Evolutionary conservation across 176 grass and related monocot genomes (phyloP).

Genomic region (Bromus sterilis): DNA sequence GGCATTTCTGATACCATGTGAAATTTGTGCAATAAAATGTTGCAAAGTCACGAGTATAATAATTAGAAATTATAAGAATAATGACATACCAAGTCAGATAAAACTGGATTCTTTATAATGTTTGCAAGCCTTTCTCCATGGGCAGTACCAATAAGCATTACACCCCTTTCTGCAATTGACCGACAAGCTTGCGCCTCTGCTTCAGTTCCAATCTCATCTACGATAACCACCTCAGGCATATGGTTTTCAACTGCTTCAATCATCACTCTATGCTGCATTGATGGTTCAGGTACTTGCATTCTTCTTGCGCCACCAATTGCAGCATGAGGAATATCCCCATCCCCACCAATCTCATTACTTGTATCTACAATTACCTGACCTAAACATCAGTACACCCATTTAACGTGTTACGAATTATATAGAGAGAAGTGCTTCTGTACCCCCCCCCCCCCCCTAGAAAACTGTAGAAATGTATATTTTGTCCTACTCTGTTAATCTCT

Average conservation of each 20-base stretch:
- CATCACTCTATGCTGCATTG: conserved; percentile 92
- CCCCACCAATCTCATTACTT: conserved; percentile 97
- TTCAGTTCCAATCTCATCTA: conserved; percentile 96
- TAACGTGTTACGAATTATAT: conserved; percentile 30
- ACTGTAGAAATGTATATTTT: too few relatives aligned
- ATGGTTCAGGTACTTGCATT: conserved; percentile 98
- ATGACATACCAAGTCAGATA: conserved; percentile 81
- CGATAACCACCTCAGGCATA: conserved; percentile 98
- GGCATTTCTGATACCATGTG: neutral
- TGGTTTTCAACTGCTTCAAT: conserved; percentile 99
- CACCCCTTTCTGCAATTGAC: conserved; percentile 94
- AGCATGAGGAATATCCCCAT: conserved; percentile 88
- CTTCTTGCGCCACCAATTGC: conserved; percentile 92
- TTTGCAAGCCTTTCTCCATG: conserved; percentile 83
- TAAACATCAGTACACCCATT: conserved; percentile 49
- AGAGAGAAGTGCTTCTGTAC: too few relatives aligned
- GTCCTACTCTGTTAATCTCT: too few relatives aligned
- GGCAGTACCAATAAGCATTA: conserved; percentile 97
- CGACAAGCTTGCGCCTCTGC: conserved; percentile 84
- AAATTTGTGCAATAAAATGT: neutral
- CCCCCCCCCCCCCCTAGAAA: too few relatives aligned
- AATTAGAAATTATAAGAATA: neutral
- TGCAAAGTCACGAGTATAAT: conserved; percentile 1
- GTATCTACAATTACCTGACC: conserved; percentile 98
- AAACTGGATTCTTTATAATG: conserved; percentile 90